Conservation (phyloP, 1,284 basidiomycete species). For the Microbotryomycetes sp. region DNA sequence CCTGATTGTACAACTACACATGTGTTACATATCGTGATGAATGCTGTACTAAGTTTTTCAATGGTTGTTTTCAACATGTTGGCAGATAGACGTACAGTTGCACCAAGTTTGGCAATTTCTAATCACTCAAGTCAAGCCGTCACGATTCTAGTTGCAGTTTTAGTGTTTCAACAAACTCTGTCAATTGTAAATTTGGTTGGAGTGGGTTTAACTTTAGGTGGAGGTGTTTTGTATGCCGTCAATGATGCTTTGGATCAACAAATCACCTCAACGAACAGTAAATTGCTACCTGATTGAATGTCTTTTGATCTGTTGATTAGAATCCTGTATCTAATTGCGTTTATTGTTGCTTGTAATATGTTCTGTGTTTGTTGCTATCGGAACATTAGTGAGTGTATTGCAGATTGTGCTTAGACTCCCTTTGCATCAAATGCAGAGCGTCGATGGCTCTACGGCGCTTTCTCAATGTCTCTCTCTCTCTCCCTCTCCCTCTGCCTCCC, state of each 20-base stretch:
- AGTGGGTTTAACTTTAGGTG: constrained; percentile 24
- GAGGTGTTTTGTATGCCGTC: constrained; percentile 25
- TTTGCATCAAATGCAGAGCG: too few relatives aligned
- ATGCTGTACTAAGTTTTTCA: constrained; percentile 22
- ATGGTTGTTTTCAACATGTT: constrained; percentile 16
- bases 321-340: background rate
- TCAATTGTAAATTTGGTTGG: constrained; percentile 27
- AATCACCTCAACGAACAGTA: background rate
- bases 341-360: too few relatives aligned
- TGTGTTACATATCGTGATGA: constrained; percentile 15
- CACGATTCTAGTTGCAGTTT: constrained; percentile 23
- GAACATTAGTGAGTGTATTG: too few relatives aligned
- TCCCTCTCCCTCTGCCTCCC: too few relatives aligned
- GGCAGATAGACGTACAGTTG: constrained; percentile 21
- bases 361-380: too few relatives aligned
- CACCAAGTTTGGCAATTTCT: constrained; percentile 22
- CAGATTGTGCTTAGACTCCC: too few relatives aligned
- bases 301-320: background rate
- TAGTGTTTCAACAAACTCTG: constrained; percentile 24
- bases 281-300: background rate
- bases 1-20: constrained; percentile 17
- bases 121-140: constrained; percentile 29
- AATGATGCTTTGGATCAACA: constrained; percentile 23
- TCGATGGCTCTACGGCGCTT: too few relatives aligned
- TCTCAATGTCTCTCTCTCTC: too few relatives aligned